Conservation (phyloP, 305 asterid species). For the Lippia alba region DNA sequence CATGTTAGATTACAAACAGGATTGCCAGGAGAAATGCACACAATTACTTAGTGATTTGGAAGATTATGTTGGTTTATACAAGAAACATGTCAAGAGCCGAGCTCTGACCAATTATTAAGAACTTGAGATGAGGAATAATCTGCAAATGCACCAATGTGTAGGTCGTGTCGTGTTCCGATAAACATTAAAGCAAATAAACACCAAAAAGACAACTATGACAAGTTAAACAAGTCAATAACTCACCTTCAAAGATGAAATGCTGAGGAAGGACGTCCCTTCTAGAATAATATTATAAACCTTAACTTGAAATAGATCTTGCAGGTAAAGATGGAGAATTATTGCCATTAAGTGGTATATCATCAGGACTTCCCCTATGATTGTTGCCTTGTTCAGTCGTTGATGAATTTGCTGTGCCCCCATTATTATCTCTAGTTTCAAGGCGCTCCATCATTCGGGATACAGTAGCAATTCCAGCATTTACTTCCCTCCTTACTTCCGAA, state of each 20-base stretch:
- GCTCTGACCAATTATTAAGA: slow-evolving; percentile 2
- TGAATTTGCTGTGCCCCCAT: slow-evolving; percentile 42
- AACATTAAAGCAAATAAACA: not conserved
- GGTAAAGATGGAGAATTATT: slow-evolving; percentile 51
- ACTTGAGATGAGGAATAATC: slow-evolving; percentile 10
- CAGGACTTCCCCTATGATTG: slow-evolving; percentile 39
- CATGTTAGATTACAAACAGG: not conserved
- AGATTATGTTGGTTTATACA: slow-evolving; percentile 7
- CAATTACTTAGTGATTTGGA: not conserved
- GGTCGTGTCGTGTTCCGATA: slow-evolving; percentile 8
- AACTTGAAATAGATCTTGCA: slow-evolving; percentile 53
- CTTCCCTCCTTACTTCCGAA: slow-evolving; percentile 76
- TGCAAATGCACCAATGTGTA: not conserved
- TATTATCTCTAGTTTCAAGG: slow-evolving; percentile 68
- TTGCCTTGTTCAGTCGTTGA: slow-evolving; percentile 46
- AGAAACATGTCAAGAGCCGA: slow-evolving; percentile 14
- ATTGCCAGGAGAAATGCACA: no score
- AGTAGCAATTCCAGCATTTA: slow-evolving; percentile 77
- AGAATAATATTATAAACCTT: slow-evolving; percentile 33
- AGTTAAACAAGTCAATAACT: slow-evolving; percentile 35
- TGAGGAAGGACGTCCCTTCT: slow-evolving; percentile 51
- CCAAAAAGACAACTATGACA: slow-evolving; percentile 2
- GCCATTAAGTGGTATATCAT: slow-evolving; percentile 43
- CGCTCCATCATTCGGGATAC: slow-evolving; percentile 89
- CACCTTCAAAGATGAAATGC: slow-evolving; percentile 79